Evolutionary conservation across 2,329 filamentous ascomycete genomes (phyloP), one percentile per base, ranked within the genome.

Genomic region (Ophiostoma sp.): DNA sequence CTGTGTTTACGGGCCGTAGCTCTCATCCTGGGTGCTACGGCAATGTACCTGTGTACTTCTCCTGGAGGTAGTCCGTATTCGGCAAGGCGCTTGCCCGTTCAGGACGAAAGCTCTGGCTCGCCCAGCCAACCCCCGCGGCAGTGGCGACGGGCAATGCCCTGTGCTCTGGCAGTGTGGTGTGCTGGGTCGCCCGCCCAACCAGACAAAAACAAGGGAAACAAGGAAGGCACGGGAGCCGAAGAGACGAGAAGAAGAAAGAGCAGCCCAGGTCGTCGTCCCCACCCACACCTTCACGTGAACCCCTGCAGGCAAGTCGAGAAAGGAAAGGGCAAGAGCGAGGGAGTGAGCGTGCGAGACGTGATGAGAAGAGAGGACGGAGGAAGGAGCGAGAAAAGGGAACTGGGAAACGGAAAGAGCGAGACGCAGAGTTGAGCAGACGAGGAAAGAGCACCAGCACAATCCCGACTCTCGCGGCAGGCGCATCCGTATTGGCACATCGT

Each of bases 131-230:
- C 58, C 36, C 58, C 36, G 58, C 58, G 58, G 58, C 3, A 40
- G 58, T 62, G 9, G 42, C 9, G 45, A 5, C 5, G 47, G 14
- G n/a, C 14, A 47, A 47, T 55, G 49, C 49, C 49, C 49, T 55
- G 49, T 55, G 49, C 49, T 55, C 8, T 55, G 49, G 45, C 45
- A 55, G 49, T 55, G 44, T 16, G 47, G 11, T 11, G 9, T 38
- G 36, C 58, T 58, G 58, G 58, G 70, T 71, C 70, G 70, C 67
- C 70, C 65, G 69, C 70, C 65, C 70, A 71, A 71, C 58, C 58
- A 64, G 62, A 69, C 38, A 27, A 68, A 69, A 69, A 70, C 58
- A 66, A 67, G 63, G 69, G 16, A 67, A 65, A 55, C 49, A 36
- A 55, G 49, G 49, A 45, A 40, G 38, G 36, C 44, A 47, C 38